phyloP scores from a whole-genome alignment of 1,139 yeast genomes.

The Saccharomyces hybrid region DNA sequence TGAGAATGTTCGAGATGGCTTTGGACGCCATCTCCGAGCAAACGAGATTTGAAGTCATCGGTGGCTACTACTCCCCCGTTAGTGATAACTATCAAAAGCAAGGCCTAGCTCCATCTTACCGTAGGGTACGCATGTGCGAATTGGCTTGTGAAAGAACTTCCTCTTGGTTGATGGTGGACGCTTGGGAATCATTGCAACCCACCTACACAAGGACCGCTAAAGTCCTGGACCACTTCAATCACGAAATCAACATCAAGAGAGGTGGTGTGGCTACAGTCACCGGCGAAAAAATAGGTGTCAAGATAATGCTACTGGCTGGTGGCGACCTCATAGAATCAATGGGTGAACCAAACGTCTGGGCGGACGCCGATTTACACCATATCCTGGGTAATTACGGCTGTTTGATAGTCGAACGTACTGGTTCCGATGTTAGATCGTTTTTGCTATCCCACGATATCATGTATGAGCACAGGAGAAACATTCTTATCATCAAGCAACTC shows the following conservation, averaged over 20 bases:
- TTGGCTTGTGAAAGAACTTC: slow-evolving; percentile 95
- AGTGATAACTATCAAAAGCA: slow-evolving; percentile 88
- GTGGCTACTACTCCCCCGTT: slow-evolving; percentile 97
- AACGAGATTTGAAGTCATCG: slow-evolving; percentile 88
- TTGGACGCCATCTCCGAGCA: slow-evolving; percentile 88
- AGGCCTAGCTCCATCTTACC: slow-evolving; percentile 81
- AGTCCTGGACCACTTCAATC: slow-evolving; percentile 92
- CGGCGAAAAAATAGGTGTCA: slow-evolving; percentile 78
- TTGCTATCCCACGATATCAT: slow-evolving; percentile 86
- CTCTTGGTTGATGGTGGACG: slow-evolving; percentile 97
- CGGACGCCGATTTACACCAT: slow-evolving; percentile 89
- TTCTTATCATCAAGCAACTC: slow-evolving; percentile 86
- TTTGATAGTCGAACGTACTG: slow-evolving; percentile 91
- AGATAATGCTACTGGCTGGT: slow-evolving; percentile 93
- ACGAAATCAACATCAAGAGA: slow-evolving; percentile 82
- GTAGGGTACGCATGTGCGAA: slow-evolving; percentile 96
- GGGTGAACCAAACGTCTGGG: slow-evolving; percentile 99
- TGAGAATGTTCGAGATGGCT: slow-evolving; percentile 98
- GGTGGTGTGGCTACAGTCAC: slow-evolving; percentile 66
- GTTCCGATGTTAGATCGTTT: slow-evolving; percentile 89
- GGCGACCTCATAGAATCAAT: slow-evolving; percentile 95
- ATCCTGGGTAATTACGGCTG: slow-evolving; percentile 94
- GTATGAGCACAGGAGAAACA: slow-evolving; percentile 93
- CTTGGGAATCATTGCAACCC: slow-evolving; percentile 95
- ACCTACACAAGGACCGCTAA: slow-evolving; percentile 89